Conservation (phyloP, 352 stramenopile species). For the Phytophthora crassamura region DNA sequence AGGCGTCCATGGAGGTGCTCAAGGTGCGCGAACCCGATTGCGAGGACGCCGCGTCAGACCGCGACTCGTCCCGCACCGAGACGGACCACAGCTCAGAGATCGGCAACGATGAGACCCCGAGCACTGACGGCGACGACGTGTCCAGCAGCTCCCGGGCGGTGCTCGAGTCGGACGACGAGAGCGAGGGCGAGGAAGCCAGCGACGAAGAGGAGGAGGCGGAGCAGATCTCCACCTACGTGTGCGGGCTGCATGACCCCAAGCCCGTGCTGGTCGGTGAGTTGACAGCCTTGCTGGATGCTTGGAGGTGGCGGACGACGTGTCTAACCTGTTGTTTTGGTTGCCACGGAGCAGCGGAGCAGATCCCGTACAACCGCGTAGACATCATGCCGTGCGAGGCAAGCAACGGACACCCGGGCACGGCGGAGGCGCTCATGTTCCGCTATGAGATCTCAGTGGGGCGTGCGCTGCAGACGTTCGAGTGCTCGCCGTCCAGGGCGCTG, state of each 20-base stretch:
- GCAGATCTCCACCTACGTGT: slow-evolving; percentile 76
- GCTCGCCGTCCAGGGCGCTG: slow-evolving; percentile 61
- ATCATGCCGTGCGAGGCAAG: slow-evolving; percentile 48
- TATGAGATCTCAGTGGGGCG: slow-evolving; percentile 76
- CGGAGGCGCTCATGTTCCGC: slow-evolving; percentile 42
- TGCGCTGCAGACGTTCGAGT: slow-evolving; percentile 66
- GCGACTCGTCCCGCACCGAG: slow-evolving; percentile 44
- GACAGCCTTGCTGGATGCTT: background rate
- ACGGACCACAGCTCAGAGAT: slow-evolving; percentile 49
- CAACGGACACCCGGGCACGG: slow-evolving; percentile 9
- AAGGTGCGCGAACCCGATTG: slow-evolving; percentile 37
- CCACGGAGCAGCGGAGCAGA: slow-evolving; percentile 60
- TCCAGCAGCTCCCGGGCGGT: slow-evolving; percentile 39
- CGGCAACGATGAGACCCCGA: slow-evolving; percentile 40
- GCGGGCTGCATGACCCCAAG: slow-evolving; percentile 80
- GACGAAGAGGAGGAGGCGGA: slow-evolving; percentile 36
- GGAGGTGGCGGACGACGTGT: background rate
- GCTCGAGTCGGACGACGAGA: slow-evolving; percentile 27
- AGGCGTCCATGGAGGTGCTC: slow-evolving; percentile 36
- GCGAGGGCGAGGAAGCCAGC: slow-evolving; percentile 41
- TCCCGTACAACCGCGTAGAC: slow-evolving; percentile 63
- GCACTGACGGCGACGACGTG: slow-evolving; percentile 34
- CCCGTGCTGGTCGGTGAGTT: slow-evolving; percentile 66
- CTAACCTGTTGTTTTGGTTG: slow-evolving; percentile 16
- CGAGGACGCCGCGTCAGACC: slow-evolving; percentile 29